Evolutionary conservation across 768 basidiomycete genomes (phyloP).

Genomic region (Cystofilobasidium ferigula): DNA sequence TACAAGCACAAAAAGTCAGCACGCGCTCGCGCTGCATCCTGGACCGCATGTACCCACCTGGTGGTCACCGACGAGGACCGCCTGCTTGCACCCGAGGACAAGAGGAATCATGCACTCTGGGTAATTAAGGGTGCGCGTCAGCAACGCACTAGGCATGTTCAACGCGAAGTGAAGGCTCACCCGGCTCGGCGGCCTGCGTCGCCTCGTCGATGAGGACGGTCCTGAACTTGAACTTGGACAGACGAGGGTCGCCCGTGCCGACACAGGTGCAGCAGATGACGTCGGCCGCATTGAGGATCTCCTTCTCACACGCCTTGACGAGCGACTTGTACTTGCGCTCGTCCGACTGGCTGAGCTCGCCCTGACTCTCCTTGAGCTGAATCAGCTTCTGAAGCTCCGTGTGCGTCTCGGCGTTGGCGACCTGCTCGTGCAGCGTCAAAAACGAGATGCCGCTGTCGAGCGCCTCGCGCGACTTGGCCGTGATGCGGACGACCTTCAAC

Average conservation of each 20-base stretch:
- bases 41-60: too few species aligned
- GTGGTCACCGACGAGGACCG: slow-evolving; percentile 94
- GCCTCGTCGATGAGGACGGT: slow-evolving; percentile 98
- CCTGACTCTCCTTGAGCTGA: slow-evolving; percentile 93
- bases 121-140: slow-evolving; percentile 3
- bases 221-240: slow-evolving; percentile 95
- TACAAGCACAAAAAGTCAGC: slow-evolving; percentile 18
- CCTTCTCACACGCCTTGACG: slow-evolving; percentile 90
- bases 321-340: slow-evolving; percentile 96
- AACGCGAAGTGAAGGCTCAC: slow-evolving; percentile 41
- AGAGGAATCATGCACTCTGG: slow-evolving; percentile 98
- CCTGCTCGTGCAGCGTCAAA: slow-evolving; percentile 92
- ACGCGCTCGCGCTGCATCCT: too few species aligned
- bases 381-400: slow-evolving; percentile 97
- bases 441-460: slow-evolving; percentile 90
- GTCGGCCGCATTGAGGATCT: slow-evolving; percentile 86
- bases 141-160: neutral
- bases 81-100: slow-evolving; percentile 94
- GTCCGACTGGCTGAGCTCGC: slow-evolving; percentile 89
- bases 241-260: slow-evolving; percentile 87
- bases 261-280: slow-evolving; percentile 99
- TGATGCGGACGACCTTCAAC: slow-evolving; percentile 90
- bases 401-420: slow-evolving; percentile 89
- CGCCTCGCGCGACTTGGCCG: slow-evolving; percentile 96
- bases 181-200: slow-evolving; percentile 94